Evolutionary conservation across 192 early-diverging fungal species (phyloP), one percentile per base, ranked within the genome.

Genomic region (Coemansia sp.): DNA sequence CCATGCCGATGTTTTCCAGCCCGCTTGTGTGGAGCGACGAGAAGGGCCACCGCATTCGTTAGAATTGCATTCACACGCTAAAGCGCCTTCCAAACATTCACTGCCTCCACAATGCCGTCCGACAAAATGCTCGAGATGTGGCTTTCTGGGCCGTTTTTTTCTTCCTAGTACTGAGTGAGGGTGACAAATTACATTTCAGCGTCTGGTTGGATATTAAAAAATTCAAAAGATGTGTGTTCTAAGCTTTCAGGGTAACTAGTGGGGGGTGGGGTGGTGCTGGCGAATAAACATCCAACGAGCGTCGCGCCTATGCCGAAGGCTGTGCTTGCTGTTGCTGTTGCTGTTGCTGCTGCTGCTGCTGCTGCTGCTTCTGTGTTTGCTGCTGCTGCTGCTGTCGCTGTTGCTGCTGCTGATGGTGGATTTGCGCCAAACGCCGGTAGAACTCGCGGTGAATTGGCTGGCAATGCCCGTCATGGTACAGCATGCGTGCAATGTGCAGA

Each of bases 401-500:
- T 33, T 64, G 63, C 59, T 79, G 72, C 8, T 82, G 71, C 59
- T 73, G 68, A 28, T 77, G 75, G 63, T 82, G 80, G 52, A 82
- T 82, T 62, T 82, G 71, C 4, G 80, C 80, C 16, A 82, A 58
- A 28, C 68, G 64, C 61, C 59, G 65, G 63, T 82, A 82, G 42
- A 75, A 82, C 63, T 74, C 80, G 51, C 80, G 74, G 46, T 82
- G 80, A 28, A 82, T 67, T 3, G 80, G 80, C 63, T 63, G 45
- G 71, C 80, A 82, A 58, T 72, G 69, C 10, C 75, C 75, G 60
- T 82, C 80, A 18, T 82, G 80, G 62, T 71, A 82, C 20, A 82
- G 69, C 71, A 82, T 78, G 18, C 80, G 71, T 3, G 75, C 55
- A 5, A 82, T 74, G 51, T 82, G 80, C 20, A 82, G 72, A 33